These are phyloP conservation scores for Trichoderma guizhouense DNA, from an alignment of 2,329 filamentous ascomycete genomes.

Conservation along the genomic window DNA sequence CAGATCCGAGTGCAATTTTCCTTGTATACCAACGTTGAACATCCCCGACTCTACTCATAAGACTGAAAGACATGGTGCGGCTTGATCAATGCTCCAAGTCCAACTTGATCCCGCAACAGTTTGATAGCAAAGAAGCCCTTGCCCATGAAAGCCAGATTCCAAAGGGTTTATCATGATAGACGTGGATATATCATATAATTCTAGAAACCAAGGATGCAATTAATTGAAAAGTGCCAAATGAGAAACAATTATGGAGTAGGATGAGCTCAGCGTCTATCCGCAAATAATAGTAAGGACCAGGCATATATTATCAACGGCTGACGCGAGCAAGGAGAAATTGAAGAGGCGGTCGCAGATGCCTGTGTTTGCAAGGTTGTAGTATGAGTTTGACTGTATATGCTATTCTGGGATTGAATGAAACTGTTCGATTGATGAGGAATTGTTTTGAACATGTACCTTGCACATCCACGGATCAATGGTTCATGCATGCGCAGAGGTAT, in stretches of 20 bases:
- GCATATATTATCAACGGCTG: not conserved
- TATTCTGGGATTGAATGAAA: not conserved
- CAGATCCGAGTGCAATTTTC: not conserved
- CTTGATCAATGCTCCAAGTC: not conserved
- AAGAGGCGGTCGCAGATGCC: not conserved
- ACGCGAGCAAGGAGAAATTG: not conserved
- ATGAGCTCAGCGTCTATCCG: not conserved
- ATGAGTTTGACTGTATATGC: not conserved
- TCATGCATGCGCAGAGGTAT: not conserved
- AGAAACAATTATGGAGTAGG: not conserved
- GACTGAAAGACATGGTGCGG: not conserved
- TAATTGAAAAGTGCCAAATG: not conserved
- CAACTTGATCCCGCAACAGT: not conserved
- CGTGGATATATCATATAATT: not conserved
- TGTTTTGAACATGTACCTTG: not conserved
- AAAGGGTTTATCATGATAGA: not conserved
- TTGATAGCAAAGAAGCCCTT: not conserved
- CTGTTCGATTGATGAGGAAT: not conserved
- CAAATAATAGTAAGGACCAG: not conserved
- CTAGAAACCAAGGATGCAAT: not conserved
- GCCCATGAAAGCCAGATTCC: not conserved
- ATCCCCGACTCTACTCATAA: not conserved
- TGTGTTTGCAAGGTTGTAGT: not conserved
- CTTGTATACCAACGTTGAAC: not conserved
- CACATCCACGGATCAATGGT: not conserved